Evolutionary conservation across 495 filamentous ascomycete species (phyloP).

Genomic region (Endocarpon pusillum): DNA sequence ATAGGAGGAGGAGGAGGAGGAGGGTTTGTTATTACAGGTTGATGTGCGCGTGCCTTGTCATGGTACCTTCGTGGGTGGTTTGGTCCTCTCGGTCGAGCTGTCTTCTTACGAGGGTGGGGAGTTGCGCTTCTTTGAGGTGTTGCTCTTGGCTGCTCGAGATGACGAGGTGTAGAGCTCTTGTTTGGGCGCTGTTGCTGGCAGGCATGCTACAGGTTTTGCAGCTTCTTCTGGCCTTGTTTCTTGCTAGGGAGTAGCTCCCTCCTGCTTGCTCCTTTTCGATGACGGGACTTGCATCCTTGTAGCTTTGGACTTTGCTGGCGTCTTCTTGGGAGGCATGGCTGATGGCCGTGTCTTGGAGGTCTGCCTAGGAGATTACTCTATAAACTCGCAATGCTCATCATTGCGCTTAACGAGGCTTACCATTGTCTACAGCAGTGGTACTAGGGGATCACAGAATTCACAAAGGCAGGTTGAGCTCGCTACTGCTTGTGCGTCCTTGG

Average conservation of each 20-base stretch:
- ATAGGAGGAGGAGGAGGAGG: too few species aligned
- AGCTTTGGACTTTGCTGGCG: background rate
- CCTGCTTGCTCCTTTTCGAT: background rate
- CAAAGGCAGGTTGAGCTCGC: too few species aligned
- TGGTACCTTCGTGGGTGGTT: background rate
- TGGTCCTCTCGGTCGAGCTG: background rate
- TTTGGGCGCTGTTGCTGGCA: background rate
- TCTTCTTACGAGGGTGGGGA: background rate
- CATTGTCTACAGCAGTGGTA: too few species aligned
- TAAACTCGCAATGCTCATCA: too few species aligned
- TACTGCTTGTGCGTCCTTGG: too few species aligned
- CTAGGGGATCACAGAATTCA: too few species aligned
- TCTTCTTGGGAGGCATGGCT: conserved; percentile 1
- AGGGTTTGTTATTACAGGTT: background rate
- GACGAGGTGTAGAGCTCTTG: too few species aligned
- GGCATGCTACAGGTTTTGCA: background rate
- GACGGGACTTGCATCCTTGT: background rate
- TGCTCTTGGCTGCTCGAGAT: too few species aligned
- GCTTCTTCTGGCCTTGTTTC: background rate
- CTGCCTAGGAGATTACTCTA: too few species aligned
- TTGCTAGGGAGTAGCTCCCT: background rate
- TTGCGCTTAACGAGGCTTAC: too few species aligned
- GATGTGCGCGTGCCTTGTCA: background rate
- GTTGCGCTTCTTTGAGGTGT: background rate
- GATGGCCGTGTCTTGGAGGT: too few species aligned